phyloP scores from a whole-genome alignment of 2,329 filamentous ascomycete species.

The Penicillium sp. region DNA sequence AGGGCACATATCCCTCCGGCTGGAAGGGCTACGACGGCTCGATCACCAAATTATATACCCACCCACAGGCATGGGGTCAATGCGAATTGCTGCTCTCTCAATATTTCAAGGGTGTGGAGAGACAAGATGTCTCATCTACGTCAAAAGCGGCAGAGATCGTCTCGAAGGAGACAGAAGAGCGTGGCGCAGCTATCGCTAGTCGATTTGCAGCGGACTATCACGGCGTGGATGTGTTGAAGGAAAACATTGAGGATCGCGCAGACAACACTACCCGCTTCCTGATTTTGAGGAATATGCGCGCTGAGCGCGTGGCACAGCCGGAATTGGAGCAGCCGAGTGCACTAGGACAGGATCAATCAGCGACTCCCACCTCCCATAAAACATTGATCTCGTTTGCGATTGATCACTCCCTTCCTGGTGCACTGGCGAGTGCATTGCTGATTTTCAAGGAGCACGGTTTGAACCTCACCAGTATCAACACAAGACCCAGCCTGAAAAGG shows the following conservation, averaged over 20 bases:
- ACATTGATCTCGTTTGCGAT: conserved; percentile 79
- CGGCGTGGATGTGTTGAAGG: conserved; percentile 61
- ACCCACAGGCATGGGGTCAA: conserved; percentile 94
- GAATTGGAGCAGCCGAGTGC: conserved; percentile 16
- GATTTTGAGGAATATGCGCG: conserved; percentile 37
- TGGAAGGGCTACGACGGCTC: conserved; percentile 45
- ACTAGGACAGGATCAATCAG: conserved; percentile 1
- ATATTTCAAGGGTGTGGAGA: conserved; percentile 68
- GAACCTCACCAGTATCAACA: conserved; percentile 88
- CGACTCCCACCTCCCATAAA: conserved; percentile 46
- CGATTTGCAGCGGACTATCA: conserved; percentile 65
- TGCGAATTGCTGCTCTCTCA: conserved; percentile 68
- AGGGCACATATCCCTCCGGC: conserved; percentile 20
- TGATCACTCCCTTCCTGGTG: conserved; percentile 70
- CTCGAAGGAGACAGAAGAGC: conserved; percentile 52
- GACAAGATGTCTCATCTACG: conserved; percentile 78
- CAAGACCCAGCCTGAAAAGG: conserved; percentile 66
- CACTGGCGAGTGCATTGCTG: conserved; percentile 71
- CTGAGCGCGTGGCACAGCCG: conserved; percentile 22
- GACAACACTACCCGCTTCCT: conserved; percentile 48
- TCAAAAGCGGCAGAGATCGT: conserved; percentile 76
- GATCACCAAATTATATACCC: conserved; percentile 76
- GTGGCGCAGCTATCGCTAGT: conserved; percentile 72
- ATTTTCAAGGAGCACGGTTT: conserved; percentile 69
- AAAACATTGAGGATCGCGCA: conserved; percentile 45